Base-by-base conservation (phyloP, 345 rosid genomes). In the Salix udensis region DNA sequence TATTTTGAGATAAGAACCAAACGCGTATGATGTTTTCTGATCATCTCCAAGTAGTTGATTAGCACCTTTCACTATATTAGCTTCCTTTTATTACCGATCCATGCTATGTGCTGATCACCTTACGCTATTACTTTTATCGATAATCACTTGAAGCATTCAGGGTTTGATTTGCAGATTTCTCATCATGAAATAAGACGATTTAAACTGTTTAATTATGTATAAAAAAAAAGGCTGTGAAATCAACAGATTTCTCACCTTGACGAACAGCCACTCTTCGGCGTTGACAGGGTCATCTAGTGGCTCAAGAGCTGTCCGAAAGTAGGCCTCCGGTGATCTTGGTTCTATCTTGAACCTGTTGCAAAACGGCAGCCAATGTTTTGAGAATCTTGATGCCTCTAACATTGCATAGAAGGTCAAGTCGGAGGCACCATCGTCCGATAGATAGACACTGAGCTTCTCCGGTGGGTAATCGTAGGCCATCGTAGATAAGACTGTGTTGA, bases 341-440 rank as follows among this genome's bases (percentile, higher is more conserved):
- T 89, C 89, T 31, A 88, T 80, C 1, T 86, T 80, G 78, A 80
- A 83, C 65, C 75, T 91, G n/a, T 80, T 88, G 78, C 91, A 89
- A 21, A 76, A 91, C 1, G 90, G 91, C 37, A 93, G 76, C 98
- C 98, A 93, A 39, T 37, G 58, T 73, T 77, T 83, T 23, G 90
- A 75, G 74, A 90, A 91, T 21, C 71, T 55, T 34, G 88, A 76
- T 4, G 95, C 91, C 73, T 90, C 89, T 16, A 89, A 13, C 52
- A 89, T 76, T 14, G 95, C 89, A 69, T 84, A 90, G 65, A 89
- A 88, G 6, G 95, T 91, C 8, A 87, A 73, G 14, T 85, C 77
- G 0, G 95, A 88, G 7, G 89, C 90, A 30, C 88, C 95, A 34
- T 91, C 97, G 26, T 93, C 98, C 1, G 95, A 90, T 2, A 93